Conservation (phyloP, 1,284 basidiomycete species). For the Puccinia novopanici region DNA sequence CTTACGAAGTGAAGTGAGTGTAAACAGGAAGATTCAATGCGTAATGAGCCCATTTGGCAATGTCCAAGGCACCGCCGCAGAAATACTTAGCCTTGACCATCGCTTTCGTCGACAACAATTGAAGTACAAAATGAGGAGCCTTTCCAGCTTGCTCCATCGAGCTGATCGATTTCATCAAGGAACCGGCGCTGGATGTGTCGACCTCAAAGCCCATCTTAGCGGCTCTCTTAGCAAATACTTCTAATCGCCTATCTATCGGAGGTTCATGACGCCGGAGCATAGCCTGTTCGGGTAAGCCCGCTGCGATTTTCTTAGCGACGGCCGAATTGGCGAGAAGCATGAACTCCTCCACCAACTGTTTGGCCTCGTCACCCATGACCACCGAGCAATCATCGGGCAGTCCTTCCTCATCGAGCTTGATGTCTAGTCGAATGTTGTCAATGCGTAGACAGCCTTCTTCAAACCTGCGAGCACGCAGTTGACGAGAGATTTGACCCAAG, state of each 20-base stretch:
- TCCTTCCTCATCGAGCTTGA: conserved; percentile 80
- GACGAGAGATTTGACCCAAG: conserved; percentile 67
- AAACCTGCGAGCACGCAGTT: conserved; percentile 73
- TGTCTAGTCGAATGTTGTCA: conserved; percentile 72
- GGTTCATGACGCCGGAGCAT: conserved; percentile 89
- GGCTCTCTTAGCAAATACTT: conserved; percentile 75
- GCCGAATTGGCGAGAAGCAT: conserved; percentile 89
- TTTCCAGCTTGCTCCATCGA: conserved; percentile 69
- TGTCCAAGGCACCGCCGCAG: conserved; percentile 98
- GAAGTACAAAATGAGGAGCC: conserved; percentile 70
- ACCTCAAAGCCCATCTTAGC: conserved; percentile 78
- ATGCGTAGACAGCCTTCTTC: conserved; percentile 78
- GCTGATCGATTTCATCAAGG: conserved; percentile 80
- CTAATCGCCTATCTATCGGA: conserved; percentile 84
- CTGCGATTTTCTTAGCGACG: conserved; percentile 88
- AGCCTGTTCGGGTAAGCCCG: conserved; percentile 90
- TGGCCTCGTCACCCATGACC: conserved; percentile 70
- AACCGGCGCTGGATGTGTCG: conserved; percentile 75
- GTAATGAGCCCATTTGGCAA: conserved; percentile 94
- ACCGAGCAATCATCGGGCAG: conserved; percentile 76
- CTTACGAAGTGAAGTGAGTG: conserved; percentile 80
- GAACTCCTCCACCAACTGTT: conserved; percentile 89
- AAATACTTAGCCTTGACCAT: conserved; percentile 94
- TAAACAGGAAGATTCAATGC: conserved; percentile 88
- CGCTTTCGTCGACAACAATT: conserved; percentile 80